Percentiles rank a stretch among this genome's conserved stretches.
phyloP scores from a whole-genome alignment of 2,329 filamentous ascomycete genomes.

The Gnomoniopsis sp. region DNA sequence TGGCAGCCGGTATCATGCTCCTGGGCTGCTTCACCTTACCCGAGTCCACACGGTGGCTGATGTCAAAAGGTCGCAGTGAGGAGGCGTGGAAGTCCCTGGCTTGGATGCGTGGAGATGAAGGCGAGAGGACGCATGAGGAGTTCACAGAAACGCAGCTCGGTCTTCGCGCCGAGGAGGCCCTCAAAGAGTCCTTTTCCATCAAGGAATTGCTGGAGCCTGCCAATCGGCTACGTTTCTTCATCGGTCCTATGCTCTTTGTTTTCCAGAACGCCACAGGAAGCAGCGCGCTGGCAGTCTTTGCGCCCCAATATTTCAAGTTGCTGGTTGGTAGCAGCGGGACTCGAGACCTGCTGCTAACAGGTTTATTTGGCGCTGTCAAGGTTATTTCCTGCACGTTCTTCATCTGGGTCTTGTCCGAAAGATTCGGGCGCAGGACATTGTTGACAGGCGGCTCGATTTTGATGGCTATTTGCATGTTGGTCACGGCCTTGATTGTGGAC shows the following conservation, averaged over 20 bases:
- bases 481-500: slow-evolving; percentile 6
- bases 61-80: slow-evolving; percentile 2
- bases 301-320: slow-evolving; percentile 7
- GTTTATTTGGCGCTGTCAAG: slow-evolving; percentile 7
- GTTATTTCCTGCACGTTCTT: slow-evolving; percentile 8
- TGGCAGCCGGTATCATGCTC: slow-evolving; percentile 9
- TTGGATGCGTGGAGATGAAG: slow-evolving; percentile 6
- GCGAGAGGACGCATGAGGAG: background rate
- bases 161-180: slow-evolving; percentile 2
- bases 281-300: slow-evolving; percentile 3
- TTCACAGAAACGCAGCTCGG: slow-evolving; percentile 6
- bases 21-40: slow-evolving; percentile 1
- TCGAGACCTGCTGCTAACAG: slow-evolving; percentile 6
- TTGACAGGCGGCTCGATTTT: background rate
- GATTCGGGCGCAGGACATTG: slow-evolving; percentile 2
- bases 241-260: slow-evolving; percentile 6
- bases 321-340: slow-evolving; percentile 8
- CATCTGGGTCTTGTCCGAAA: slow-evolving; percentile 3
- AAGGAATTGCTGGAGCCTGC: slow-evolving; percentile 10
- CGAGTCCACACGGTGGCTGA: slow-evolving; percentile 10
- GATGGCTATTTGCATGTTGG: slow-evolving; percentile 6
- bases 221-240: slow-evolving; percentile 5
- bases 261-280: slow-evolving; percentile 8
- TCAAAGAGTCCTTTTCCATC: background rate
- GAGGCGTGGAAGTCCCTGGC: slow-evolving; percentile 2